A percentile compares a stretch with the other conserved stretches of the same genome.
Conservation (phyloP, 176 grass and related monocot genomes). For the Coix lacrymajobi region DNA sequence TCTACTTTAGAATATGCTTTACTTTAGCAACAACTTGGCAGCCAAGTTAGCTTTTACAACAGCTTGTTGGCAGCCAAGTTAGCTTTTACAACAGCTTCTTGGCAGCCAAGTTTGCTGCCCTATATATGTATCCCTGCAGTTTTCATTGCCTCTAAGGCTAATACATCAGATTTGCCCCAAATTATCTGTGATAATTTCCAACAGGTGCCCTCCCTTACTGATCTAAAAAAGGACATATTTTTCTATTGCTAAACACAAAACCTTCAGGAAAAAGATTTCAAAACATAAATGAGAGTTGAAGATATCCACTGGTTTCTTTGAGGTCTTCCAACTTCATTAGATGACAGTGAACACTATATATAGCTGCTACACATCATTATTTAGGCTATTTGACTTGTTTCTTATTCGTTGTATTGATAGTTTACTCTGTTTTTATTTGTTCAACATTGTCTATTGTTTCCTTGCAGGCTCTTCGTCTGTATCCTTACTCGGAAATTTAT, state of each 20-base stretch:
- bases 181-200: too few species aligned
- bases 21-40: too few species aligned
- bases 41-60: too few species aligned
- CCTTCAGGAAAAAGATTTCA: not conserved
- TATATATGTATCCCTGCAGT: too few species aligned
- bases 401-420: not conserved
- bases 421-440: constrained; percentile 11
- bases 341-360: not conserved
- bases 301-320: not conserved
- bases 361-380: not conserved
- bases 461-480: constrained; percentile 72
- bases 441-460: not conserved
- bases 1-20: too few species aligned
- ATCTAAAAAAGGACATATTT: not conserved
- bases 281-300: not conserved
- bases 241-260: not conserved
- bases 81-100: too few species aligned
- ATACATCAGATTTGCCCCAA: too few species aligned
- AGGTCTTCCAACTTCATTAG: not conserved
- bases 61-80: too few species aligned
- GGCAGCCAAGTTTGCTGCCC: too few species aligned
- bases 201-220: not conserved
- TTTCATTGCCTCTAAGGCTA: too few species aligned
- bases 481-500: constrained; percentile 82
- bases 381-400: not conserved